Evolutionary conservation across 495 filamentous ascomycete genomes (phyloP), one percentile per base, ranked within the genome.

Genomic region (Podospora pseudocomata): DNA sequence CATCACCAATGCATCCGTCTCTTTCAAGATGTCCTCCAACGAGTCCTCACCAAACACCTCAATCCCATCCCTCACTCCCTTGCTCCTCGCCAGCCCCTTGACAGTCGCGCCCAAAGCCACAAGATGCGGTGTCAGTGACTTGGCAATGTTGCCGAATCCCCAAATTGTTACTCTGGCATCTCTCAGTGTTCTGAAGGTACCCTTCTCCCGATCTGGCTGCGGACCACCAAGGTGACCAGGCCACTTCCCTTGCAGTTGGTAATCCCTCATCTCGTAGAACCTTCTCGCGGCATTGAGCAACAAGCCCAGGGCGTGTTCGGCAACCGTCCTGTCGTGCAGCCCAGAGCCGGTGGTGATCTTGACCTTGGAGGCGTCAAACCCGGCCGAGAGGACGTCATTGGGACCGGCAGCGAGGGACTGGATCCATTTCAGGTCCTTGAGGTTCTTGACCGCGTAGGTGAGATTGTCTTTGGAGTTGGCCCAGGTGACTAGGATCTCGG

Each of bases 61-160:
- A 26, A 83, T 71, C 34, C 82, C 82, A 65, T 88, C 85, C 65
- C 85, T 83, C 0, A 91, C 90, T 23, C 85, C 89, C n/a, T 76
- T 79, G 54, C 82, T 79, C 1, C 84, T 70, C 32, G 84, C 84
- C 2, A 85, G 68, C 16, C 84, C 84, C 59, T 69, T 71, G 2
- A 82, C 81, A 0, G 65, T 76, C 34, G 86, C 81, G 54, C 83
- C 84, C 59, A 80, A 82, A 5, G 85, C 90, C 58, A 82, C 79
- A 1, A 92, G 88, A 60, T 90, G 87, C 72, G 84, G 87, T 67
- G 88, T 87, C 68, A 97, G 83, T 71, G 92, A 88, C 81, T 89
- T 78, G 58, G 91, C 92, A 64, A 96, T 96, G 49, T 92, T 92
- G 30, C 93, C 93, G 86, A 94, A 93, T 1, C 93, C 93, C 71